Conservation (phyloP, 768 basidiomycete species). For the Phanerochaete carnosa region DNA sequence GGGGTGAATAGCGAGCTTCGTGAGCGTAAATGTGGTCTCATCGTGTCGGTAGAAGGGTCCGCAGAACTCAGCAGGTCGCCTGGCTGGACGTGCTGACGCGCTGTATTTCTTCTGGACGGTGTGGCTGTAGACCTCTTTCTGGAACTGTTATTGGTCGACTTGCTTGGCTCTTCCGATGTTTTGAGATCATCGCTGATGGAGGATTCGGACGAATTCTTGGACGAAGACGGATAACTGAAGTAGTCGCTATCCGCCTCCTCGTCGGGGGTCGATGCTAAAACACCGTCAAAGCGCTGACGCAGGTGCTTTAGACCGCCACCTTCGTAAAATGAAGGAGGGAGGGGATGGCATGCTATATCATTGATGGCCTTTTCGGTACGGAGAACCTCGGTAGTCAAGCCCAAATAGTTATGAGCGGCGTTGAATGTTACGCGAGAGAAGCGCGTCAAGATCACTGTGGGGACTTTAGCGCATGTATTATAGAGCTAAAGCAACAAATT, state of each 20-base stretch:
- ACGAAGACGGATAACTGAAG: slow-evolving; percentile 33
- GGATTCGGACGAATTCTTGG: slow-evolving; percentile 19
- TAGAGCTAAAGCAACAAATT: background rate
- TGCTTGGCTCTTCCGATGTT: background rate
- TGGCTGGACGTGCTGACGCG: slow-evolving; percentile 65
- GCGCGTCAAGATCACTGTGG: slow-evolving; percentile 81
- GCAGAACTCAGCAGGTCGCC: slow-evolving; percentile 67
- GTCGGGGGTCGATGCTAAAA: slow-evolving; percentile 34
- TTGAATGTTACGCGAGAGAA: slow-evolving; percentile 97
- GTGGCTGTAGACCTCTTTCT: slow-evolving; percentile 5
- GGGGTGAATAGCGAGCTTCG: slow-evolving; percentile 13
- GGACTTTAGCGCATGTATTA: slow-evolving; percentile 11
- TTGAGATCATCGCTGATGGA: slow-evolving; percentile 20
- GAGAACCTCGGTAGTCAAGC: slow-evolving; percentile 91
- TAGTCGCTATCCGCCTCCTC: slow-evolving; percentile 57
- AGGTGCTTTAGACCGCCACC: slow-evolving; percentile 87
- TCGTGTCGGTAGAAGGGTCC: slow-evolving; percentile 42
- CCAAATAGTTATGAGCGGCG: slow-evolving; percentile 95
- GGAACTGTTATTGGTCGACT: background rate
- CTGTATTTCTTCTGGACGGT: slow-evolving; percentile 26
- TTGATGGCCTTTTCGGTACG: slow-evolving; percentile 97
- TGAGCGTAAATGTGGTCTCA: slow-evolving; percentile 23
- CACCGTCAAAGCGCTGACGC: slow-evolving; percentile 82
- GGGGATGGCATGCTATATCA: slow-evolving; percentile 92
- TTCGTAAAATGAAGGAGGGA: slow-evolving; percentile 89